phyloP scores from a whole-genome alignment of 208 protist genomes.

The Acanthamoeba culbertsoni region DNA sequence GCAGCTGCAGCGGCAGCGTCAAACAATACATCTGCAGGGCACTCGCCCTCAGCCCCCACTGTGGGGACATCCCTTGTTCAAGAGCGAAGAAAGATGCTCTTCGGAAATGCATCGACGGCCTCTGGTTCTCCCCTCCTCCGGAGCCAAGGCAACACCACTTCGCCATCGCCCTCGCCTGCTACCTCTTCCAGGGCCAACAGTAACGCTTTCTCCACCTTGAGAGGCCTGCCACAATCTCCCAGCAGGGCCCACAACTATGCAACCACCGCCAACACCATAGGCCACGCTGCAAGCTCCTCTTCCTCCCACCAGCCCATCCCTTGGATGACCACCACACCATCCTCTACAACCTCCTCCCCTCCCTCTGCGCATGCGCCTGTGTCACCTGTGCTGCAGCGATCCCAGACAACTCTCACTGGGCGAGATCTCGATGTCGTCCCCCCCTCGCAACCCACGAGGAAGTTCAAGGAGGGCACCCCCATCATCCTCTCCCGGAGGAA shows the following conservation, averaged over 20 bases:
- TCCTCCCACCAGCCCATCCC: neutral
- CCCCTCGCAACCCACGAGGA: neutral
- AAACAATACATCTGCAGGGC: neutral
- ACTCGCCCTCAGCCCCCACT: neutral
- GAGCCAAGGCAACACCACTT: too few relatives aligned
- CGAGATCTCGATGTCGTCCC: too few relatives aligned
- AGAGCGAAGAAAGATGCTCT: neutral
- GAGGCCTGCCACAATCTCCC: neutral
- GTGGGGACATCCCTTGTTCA: neutral
- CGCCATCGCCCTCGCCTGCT: neutral
- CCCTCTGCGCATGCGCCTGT: neutral
- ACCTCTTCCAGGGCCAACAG: neutral
- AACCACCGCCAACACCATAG: neutral
- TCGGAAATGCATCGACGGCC: neutral
- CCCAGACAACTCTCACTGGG: neutral
- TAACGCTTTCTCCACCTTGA: neutral
- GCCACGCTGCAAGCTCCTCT: neutral
- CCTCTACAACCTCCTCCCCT: neutral
- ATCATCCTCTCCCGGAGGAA: conserved; percentile 18
- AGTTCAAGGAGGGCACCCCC: conserved; percentile 17
- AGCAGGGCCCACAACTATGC: neutral
- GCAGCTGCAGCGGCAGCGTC: neutral
- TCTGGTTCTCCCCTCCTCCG: neutral
- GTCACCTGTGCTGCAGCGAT: neutral
- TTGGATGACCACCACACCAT: neutral